Evolutionary conservation across 2,329 filamentous ascomycete genomes (phyloP).

Genomic region (Beauveria sp.): DNA sequence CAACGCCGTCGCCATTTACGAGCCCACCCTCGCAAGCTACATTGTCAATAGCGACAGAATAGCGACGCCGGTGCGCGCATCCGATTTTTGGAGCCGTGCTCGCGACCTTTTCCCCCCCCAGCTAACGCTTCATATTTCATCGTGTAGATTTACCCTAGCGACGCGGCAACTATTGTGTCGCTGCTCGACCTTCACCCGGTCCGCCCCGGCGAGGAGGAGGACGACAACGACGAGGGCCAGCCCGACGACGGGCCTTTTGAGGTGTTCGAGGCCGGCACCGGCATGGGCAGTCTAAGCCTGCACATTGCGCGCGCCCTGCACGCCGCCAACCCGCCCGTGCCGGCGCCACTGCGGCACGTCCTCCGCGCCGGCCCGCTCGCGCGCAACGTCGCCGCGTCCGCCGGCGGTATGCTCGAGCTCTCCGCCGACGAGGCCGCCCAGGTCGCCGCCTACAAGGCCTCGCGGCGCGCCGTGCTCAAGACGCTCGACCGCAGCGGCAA

Average conservation of each 20-base stretch:
- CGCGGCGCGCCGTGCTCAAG: conserved; percentile 63
- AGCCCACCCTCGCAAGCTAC: conserved; percentile 67
- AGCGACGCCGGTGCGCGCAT: conserved; percentile 54
- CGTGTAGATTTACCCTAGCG: conserved; percentile 53
- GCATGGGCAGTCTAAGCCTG: conserved; percentile 73
- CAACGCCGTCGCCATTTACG: conserved; percentile 46
- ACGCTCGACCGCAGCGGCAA: conserved; percentile 59
- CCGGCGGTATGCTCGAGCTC: conserved; percentile 20
- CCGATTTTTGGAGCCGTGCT: no score
- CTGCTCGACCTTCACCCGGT: conserved; percentile 66
- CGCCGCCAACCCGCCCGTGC: conserved; percentile 53
- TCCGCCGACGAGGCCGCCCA: conserved; percentile 16
- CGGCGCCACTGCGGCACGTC: conserved; percentile 16
- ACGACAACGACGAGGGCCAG: conserved; percentile 23
- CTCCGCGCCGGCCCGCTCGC: conserved; percentile 21
- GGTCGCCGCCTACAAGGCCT: conserved; percentile 37
- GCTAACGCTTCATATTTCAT: not conserved
- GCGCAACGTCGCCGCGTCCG: conserved; percentile 9
- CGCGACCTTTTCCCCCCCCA: no score
- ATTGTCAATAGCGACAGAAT: conserved; percentile 57
- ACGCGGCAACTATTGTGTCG: conserved; percentile 68
- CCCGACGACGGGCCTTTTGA: conserved; percentile 42
- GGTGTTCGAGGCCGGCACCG: conserved; percentile 77
- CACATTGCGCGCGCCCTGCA: conserved; percentile 70
- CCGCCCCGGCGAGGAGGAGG: conserved; percentile 23